Evolutionary conservation across 805 yeast genomes (phyloP).

Genomic region (Yarrowia sp.): DNA sequence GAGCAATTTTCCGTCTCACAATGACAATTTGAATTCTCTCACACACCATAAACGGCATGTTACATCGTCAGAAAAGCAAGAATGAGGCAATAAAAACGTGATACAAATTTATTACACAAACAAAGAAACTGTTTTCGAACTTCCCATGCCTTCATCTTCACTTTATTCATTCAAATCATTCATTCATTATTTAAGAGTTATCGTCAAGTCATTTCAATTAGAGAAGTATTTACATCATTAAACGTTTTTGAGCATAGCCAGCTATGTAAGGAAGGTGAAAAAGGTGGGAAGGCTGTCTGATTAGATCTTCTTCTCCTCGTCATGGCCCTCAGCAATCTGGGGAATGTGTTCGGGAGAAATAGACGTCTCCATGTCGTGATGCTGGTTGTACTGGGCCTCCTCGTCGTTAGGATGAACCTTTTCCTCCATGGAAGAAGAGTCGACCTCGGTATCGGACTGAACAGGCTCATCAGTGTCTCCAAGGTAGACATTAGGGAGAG

Average conservation of each 20-base stretch:
- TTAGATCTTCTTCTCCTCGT: slow-evolving; percentile 10
- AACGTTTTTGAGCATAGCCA: neutral
- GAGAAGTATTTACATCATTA: slow-evolving; percentile 8
- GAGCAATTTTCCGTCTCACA: too few relatives aligned
- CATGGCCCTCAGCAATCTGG: neutral
- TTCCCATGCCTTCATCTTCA: too few relatives aligned
- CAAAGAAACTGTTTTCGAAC: too few relatives aligned
- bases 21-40: too few relatives aligned
- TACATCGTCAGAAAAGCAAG: too few relatives aligned
- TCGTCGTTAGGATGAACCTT: slow-evolving; percentile 1
- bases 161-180: too few relatives aligned
- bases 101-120: too few relatives aligned
- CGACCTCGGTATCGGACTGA: slow-evolving; percentile 4
- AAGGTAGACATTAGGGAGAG: slow-evolving; percentile 26
- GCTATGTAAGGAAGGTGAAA: neutral
- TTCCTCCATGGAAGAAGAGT: neutral
- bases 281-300: neutral
- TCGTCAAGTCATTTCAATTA: too few relatives aligned
- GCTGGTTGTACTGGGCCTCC: neutral
- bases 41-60: too few relatives aligned
- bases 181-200: too few relatives aligned
- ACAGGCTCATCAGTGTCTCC: slow-evolving; percentile 19
- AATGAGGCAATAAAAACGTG: too few relatives aligned
- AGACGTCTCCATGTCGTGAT: neutral
- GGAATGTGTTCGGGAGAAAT: neutral